Base-by-base conservation (phyloP, 2,329 filamentous ascomycete species). In the Claviceps sp. region DNA sequence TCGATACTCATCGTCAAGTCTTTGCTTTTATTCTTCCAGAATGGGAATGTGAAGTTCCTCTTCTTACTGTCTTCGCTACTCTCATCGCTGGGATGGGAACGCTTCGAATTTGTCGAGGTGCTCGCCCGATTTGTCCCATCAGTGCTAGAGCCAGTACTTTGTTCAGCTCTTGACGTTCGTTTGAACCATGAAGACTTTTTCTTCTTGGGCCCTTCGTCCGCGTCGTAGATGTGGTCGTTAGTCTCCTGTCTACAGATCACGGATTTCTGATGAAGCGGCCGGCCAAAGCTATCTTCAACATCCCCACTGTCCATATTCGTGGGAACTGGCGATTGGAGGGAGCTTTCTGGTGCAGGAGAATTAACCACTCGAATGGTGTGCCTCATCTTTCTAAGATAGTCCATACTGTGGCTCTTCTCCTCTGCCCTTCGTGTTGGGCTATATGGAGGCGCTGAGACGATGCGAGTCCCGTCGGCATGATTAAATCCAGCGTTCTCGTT, bases 331-430 rank as follows among this genome's bases (percentile, higher is more conserved):
- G 63, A 59, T 34, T 65, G 61, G 1, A 67, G 61, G 3, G 64
- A 63, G 46, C 61, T 65, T n/a, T 59, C 56, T 2, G 62, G 63
- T 1, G 67, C 67, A 3, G 74, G 72, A 3, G 76, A 76, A 53
- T 73, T 65, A n/a, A 80, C 77, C 5, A 80, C 62, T 5, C 76
- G 73, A 58, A 80, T 80, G 0, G 75, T 79, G 48, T 75, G 70
- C 52, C 75, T 71, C 2, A 70, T 69, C 37, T 65, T 68, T 48
- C 69, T 67, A 7, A 78, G 62, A 56, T 72, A 75, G 26, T 74
- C 69, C 6, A 77, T 58, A 13, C 66, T 68, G 14, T 59, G 64
- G 42, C 64, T 62, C 50, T 60, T 61, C n/a, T 70, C 69, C 44
- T 56, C 56, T 14, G 56, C 56, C 46, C 55, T 60, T 55, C 58